Conservation (phyloP, 2,329 filamentous ascomycete genomes). For the Phaeophleospora eucalypticola region DNA sequence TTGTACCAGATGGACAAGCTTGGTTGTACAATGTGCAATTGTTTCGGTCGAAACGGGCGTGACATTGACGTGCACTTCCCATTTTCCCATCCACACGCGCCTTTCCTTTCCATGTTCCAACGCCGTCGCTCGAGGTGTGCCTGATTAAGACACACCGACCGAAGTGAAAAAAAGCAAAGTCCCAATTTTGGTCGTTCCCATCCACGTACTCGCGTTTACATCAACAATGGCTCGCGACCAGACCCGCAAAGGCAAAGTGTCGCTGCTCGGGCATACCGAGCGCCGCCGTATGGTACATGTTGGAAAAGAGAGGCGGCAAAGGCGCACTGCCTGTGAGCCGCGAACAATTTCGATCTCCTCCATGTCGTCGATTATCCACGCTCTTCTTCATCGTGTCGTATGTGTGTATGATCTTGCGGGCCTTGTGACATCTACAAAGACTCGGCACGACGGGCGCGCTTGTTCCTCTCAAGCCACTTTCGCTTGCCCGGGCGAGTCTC, state of each 20-base stretch:
- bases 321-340: too few relatives aligned
- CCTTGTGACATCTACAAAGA: slow-evolving; percentile 9
- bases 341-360: too few relatives aligned
- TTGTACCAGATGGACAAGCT: too few relatives aligned
- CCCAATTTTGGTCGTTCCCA: neutral
- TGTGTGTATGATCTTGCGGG: neutral
- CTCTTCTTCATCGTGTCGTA: neutral
- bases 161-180: neutral
- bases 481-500: slow-evolving; percentile 86
- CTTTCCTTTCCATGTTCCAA: neutral
- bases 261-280: neutral
- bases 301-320: too few relatives aligned
- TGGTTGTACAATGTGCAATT: too few relatives aligned
- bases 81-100: neutral
- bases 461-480: slow-evolving; percentile 47
- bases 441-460: slow-evolving; percentile 29
- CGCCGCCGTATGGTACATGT: neutral
- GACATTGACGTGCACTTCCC: too few relatives aligned
- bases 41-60: too few relatives aligned
- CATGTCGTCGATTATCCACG: neutral
- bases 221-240: neutral
- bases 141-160: neutral
- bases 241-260: too few relatives aligned
- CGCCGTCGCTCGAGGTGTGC: neutral
- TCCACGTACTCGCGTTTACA: neutral